Percentiles rank a stretch among this genome's conserved stretches.
Evolutionary conservation across 1,284 basidiomycete genomes (phyloP).

Genomic region (Melanopsichium pennsylvanicum): DNA sequence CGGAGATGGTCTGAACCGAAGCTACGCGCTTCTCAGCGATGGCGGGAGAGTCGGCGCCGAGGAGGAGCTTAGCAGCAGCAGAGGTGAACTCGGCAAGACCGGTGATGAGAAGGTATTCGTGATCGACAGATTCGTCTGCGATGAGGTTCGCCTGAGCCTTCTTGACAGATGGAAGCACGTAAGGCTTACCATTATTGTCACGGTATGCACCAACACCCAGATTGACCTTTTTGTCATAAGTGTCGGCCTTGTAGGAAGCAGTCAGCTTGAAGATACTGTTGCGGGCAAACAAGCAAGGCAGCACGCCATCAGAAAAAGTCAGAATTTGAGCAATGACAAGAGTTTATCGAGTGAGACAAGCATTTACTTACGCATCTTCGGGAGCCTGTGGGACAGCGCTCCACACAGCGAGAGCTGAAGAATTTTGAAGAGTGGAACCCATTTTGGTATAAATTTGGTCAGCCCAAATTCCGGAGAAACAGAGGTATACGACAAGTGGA

Average conservation of each 20-base stretch:
- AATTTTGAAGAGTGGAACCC: conserved; percentile 12
- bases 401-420: conserved; percentile 40
- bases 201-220: conserved; percentile 73
- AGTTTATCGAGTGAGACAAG: too few species aligned
- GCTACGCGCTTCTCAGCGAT: conserved; percentile 72
- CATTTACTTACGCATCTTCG: conserved; percentile 55
- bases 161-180: conserved; percentile 67
- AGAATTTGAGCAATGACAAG: too few species aligned
- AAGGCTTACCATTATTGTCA: conserved; percentile 67
- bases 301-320: too few species aligned
- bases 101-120: conserved; percentile 92
- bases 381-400: conserved; percentile 49
- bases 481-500: too few species aligned
- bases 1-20: conserved; percentile 78
- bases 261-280: conserved; percentile 84
- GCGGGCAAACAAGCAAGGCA: background rate
- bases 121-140: conserved; percentile 79
- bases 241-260: conserved; percentile 84
- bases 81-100: conserved; percentile 82
- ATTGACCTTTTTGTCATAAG: conserved; percentile 83
- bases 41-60: conserved; percentile 78
- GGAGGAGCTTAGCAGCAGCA: conserved; percentile 81
- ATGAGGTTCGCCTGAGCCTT: conserved; percentile 78
- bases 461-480: background rate
- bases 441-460: conserved; percentile 13